Evolutionary conservation across 345 rosid genomes (phyloP), one percentile per base, ranked within the genome.

Genomic region (Aquilaria malaccensis): DNA sequence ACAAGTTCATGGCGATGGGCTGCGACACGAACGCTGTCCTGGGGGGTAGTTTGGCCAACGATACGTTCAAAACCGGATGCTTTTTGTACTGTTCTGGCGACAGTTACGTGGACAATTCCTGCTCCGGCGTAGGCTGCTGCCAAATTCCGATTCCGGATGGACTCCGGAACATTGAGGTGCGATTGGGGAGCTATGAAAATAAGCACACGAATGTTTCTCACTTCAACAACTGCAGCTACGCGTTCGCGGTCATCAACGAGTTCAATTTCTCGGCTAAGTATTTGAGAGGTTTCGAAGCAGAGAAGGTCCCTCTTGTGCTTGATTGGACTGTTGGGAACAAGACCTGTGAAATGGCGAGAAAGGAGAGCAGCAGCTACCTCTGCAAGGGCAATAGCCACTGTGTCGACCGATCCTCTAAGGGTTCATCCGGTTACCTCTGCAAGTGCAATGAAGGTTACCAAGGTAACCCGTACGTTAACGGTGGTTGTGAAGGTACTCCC

Each of bases 41-140:
- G 5, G 0, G 13, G 0, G 63, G 62, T 1, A 37, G 7, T 37
- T 37, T 37, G 43, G 43, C 3, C 7, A 3, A 37, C 3, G 3
- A 37, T 0, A 37, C 7, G 43, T 37, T 37, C 4, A 37, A 3
- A 5, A 37, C 43, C 4, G 43, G 43, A 37, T 37, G 43, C 7
- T 9, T 37, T 9, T 37, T 3, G 7, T 37, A 4, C 43, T 37
- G 43, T 3, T 37, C 43, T 9, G 43, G 43, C 43, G 7, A 37
- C 5, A 9, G 7, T 14, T 0, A 0, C 0, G 5, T 14, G 61
- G 58, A 41, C 2, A 61, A 56, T 5, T 62, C 76, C 3, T 76
- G 81, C 62, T 50, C 63, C 1, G 84, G 84, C 0, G 54, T 69
- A 0, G 84, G 84, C 0, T 80, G 81, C 51, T 77, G 79, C 59